A percentile compares a stretch with the other conserved stretches of the same genome.
These are phyloP conservation scores for Penicillium samsonianum DNA, from an alignment of 495 filamentous ascomycete species.

Conservation along the genomic window DNA sequence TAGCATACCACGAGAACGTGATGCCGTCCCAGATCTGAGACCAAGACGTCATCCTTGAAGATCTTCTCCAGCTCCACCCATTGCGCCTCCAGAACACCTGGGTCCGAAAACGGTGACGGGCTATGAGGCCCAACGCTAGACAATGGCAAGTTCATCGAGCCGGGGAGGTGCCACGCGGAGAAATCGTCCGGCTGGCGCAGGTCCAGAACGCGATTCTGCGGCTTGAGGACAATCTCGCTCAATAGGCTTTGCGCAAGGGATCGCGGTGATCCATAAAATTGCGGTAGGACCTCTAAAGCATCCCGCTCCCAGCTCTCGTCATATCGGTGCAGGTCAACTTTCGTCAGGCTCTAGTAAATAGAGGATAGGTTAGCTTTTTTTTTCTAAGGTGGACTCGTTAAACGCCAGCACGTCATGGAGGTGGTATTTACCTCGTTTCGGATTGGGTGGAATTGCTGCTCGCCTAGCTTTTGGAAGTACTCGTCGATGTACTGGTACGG, in stretches of 20 bases:
- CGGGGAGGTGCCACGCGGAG: conserved; percentile 45
- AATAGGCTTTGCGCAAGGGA: conserved; percentile 26
- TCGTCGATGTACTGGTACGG: conserved; percentile 64
- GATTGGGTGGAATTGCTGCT: conserved; percentile 55
- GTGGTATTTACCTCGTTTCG: conserved; percentile 51
- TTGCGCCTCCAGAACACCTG: conserved; percentile 43
- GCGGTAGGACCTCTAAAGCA: conserved; percentile 39
- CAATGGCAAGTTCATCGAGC: conserved; percentile 48
- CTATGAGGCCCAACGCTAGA: conserved; percentile 32
- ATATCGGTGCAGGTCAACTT: conserved; percentile 56
- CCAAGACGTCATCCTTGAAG: conserved; percentile 27
- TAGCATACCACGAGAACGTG: conserved; percentile 53
- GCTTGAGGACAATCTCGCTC: conserved; percentile 28
- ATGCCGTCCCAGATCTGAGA: conserved; percentile 31
- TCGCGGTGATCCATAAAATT: conserved; percentile 36
- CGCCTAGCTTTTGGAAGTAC: conserved; percentile 58
- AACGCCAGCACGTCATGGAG: conserved; percentile 3
- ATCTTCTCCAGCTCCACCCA: conserved; percentile 49
- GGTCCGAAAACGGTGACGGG: conserved; percentile 47
- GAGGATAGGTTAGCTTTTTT: background rate
- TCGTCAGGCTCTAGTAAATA: conserved; percentile 41
- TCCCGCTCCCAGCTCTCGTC: conserved; percentile 55
- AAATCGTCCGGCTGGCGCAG: conserved; percentile 44
- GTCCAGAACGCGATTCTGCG: conserved; percentile 42
- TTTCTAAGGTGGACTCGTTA: background rate